Conservation (phyloP, 139 green algal genomes). For the Diplosphaera chodatii region DNA sequence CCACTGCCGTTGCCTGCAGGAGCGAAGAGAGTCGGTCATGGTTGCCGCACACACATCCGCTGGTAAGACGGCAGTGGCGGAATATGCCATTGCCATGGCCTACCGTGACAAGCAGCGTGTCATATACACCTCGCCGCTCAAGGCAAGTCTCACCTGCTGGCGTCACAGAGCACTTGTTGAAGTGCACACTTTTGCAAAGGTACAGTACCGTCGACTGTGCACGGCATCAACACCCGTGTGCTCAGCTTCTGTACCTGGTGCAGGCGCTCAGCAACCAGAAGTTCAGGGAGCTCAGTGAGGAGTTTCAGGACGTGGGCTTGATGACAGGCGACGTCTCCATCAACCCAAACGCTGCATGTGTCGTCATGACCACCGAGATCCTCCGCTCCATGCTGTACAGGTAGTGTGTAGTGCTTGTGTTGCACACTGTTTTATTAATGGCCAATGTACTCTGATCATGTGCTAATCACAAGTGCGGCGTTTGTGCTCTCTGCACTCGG, state of each 20-base stretch:
- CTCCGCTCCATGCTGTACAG: constrained; percentile 86
- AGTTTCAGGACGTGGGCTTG: constrained; percentile 83
- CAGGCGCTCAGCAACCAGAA: constrained; percentile 96
- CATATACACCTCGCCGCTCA: constrained; percentile 95
- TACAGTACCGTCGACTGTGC: no score
- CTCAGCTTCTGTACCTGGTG: no score
- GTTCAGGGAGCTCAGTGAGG: constrained; percentile 82
- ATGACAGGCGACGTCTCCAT: constrained; percentile 89
- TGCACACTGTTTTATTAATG: no score
- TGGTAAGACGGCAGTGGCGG: constrained; percentile 91
- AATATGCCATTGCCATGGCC: constrained; percentile 88
- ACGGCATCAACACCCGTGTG: no score
- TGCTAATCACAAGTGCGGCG: no score
- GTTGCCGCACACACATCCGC: constrained; percentile 90
- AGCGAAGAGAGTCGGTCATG: constrained; percentile 81
- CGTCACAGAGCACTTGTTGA: no score
- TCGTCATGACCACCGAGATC: constrained; percentile 99
- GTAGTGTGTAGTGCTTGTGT: no score
- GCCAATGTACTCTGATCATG: no score
- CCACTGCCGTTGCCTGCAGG: no score
- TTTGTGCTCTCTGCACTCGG: no score
- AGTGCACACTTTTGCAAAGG: no score
- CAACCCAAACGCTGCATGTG: constrained; percentile 77
- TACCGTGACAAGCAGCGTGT: constrained; percentile 67
- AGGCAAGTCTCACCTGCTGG: constrained; percentile 28